phyloP scores from a whole-genome alignment of 169 alveolate species.

The Plasmodium malariae region DNA sequence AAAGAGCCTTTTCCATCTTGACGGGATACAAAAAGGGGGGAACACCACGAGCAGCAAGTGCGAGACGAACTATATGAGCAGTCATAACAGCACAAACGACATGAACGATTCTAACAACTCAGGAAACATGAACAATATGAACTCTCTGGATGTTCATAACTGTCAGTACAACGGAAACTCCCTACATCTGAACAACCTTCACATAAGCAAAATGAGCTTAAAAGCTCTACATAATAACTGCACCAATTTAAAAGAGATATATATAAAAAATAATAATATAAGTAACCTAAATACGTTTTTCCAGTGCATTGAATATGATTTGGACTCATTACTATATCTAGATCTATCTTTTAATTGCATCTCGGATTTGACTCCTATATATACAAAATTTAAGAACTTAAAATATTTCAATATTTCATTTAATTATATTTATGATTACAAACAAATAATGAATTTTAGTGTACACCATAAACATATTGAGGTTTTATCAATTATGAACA shows the following conservation, averaged over 20 bases:
- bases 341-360: constrained; percentile 66
- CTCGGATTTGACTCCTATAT: constrained; percentile 29
- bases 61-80: background rate
- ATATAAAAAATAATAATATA: constrained; percentile 61
- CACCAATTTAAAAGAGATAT: constrained; percentile 32
- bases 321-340: constrained; percentile 18
- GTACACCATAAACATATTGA: constrained; percentile 33
- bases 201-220: constrained; percentile 21
- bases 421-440: constrained; percentile 48
- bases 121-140: too few species aligned
- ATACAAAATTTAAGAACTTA: constrained; percentile 37
- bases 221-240: background rate
- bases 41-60: too few species aligned
- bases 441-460: constrained; percentile 34
- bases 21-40: too few species aligned
- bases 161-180: too few species aligned
- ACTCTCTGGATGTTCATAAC: too few species aligned
- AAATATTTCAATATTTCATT: constrained; percentile 30
- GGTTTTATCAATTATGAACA: constrained; percentile 10
- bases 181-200: constrained; percentile 25
- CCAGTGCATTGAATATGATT: constrained; percentile 23
- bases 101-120: too few species aligned
- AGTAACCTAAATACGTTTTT: constrained; percentile 34
- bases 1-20: too few species aligned
- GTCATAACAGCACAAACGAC: background rate